phyloP scores from a whole-genome alignment of 129 eudicot species.

The Flaveria linearis region DNA sequence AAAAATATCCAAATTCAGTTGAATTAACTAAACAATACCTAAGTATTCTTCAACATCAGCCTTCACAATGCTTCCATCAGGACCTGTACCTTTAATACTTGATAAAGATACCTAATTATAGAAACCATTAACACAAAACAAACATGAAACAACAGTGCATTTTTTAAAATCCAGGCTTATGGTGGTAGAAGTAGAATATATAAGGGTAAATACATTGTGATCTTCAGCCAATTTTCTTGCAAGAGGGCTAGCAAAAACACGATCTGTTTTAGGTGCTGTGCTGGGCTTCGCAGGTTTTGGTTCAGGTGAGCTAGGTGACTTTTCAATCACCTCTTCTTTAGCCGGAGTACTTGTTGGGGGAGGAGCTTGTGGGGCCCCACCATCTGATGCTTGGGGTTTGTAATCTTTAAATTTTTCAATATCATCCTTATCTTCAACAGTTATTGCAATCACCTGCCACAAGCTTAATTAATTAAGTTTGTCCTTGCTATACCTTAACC shows the following conservation, averaged over 20 bases:
- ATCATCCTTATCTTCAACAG: conserved; percentile 94
- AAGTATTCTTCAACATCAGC: conserved; percentile 96
- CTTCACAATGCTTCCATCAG: conserved; percentile 94
- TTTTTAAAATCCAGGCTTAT: background rate
- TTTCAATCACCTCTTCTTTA: conserved; percentile 48
- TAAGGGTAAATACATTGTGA: conserved; percentile 47
- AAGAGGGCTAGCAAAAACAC: conserved; percentile 93
- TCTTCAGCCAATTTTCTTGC: conserved; percentile 97
- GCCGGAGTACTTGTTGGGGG: conserved; percentile 66
- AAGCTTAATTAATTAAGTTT: conserved; percentile 23
- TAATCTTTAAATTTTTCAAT: conserved; percentile 78
- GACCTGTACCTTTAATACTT: conserved; percentile 93
- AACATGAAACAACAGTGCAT: background rate
- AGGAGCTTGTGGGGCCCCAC: conserved; percentile 51
- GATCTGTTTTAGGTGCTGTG: conserved; percentile 50
- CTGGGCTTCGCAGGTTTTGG: conserved; percentile 56
- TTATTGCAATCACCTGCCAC: conserved; percentile 75
- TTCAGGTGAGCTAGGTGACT: conserved; percentile 57
- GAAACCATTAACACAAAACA: conserved; percentile 7
- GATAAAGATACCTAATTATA: conserved; percentile 69
- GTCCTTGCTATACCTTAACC: conserved; percentile 5
- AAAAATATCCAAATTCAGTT: background rate
- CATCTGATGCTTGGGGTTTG: conserved; percentile 70
- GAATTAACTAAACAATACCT: conserved; percentile 45
- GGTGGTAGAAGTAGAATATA: background rate